Percentiles rank a stretch among this genome's conserved stretches.
Evolutionary conservation across 2,329 filamentous ascomycete species (phyloP).

Genomic region (Fusarium sp.): DNA sequence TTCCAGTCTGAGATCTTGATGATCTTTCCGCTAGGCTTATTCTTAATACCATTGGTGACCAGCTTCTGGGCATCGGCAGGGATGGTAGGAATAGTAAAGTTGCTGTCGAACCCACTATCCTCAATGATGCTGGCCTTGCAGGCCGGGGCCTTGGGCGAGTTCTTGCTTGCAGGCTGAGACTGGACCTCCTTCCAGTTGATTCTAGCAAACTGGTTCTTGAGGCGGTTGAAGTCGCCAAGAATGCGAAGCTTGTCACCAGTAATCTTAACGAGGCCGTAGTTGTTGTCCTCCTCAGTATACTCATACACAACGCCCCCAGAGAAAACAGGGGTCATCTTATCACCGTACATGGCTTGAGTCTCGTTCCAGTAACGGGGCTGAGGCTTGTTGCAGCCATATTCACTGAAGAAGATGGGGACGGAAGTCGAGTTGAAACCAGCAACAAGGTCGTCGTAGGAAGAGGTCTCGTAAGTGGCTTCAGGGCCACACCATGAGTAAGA

Average conservation of each 20-base stretch:
- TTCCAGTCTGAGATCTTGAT: constrained; percentile 74
- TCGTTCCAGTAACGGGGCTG: constrained; percentile 81
- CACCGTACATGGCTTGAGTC: constrained; percentile 76
- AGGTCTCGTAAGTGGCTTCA: constrained; percentile 69
- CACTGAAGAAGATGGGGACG: constrained; percentile 84
- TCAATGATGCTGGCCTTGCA: constrained; percentile 77
- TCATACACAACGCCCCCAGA: constrained; percentile 86
- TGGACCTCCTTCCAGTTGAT: constrained; percentile 78
- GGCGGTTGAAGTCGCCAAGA: constrained; percentile 75
- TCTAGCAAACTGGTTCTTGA: constrained; percentile 79
- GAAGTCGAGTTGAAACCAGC: constrained; percentile 72
- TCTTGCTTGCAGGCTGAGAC: constrained; percentile 66
- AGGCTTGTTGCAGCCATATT: constrained; percentile 81
- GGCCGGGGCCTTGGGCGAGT: constrained; percentile 63
- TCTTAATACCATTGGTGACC: constrained; percentile 79
- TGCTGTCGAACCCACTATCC: constrained; percentile 74
- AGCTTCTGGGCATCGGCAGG: constrained; percentile 76
- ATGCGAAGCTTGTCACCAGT: constrained; percentile 68
- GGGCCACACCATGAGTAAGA: constrained; percentile 75
- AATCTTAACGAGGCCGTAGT: constrained; percentile 73
- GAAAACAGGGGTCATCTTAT: constrained; percentile 74
- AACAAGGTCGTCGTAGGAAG: constrained; percentile 72
- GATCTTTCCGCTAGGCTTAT: constrained; percentile 73
- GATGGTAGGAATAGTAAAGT: constrained; percentile 79
- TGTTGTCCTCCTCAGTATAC: constrained; percentile 76